These are phyloP conservation scores for Rhodotorula graminis DNA, from an alignment of 768 basidiomycete species.

Conservation along the genomic window DNA sequence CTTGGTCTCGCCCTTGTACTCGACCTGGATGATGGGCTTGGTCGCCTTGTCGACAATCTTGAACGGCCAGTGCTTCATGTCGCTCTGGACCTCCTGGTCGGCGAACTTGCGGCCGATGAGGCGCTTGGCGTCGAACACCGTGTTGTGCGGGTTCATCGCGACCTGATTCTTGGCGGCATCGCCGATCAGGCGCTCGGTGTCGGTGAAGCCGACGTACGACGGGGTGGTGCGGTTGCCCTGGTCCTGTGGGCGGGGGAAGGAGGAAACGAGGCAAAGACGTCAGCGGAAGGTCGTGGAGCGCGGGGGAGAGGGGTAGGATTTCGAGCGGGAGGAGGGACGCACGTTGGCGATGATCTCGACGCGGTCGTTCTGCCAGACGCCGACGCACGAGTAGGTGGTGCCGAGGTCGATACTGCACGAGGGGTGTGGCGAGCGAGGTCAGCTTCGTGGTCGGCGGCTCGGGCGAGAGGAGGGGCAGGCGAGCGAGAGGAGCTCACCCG, in stretches of 20 bases:
- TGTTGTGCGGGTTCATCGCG: conserved; percentile 96
- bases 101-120: conserved; percentile 89
- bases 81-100: conserved; percentile 52
- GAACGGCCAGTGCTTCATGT: conserved; percentile 53
- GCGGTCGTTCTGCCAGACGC: conserved; percentile 51
- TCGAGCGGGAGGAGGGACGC: neutral
- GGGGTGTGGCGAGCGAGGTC: neutral
- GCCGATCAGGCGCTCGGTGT: conserved; percentile 86
- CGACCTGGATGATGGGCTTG: conserved; percentile 56
- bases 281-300: neutral
- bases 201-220: conserved; percentile 54
- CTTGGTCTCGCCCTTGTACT: conserved; percentile 60
- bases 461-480: neutral
- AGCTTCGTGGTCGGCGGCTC: neutral
- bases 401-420: conserved; percentile 40
- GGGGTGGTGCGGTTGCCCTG: conserved; percentile 54
- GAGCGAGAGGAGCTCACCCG: conserved; percentile 16
- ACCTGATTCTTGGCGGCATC: conserved; percentile 99
- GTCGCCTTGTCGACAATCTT: conserved; percentile 50
- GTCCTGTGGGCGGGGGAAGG: conserved; percentile 33
- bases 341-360: conserved; percentile 50
- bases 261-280: neutral
- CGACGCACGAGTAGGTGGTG: conserved; percentile 52
- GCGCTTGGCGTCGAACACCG: conserved; percentile 97
- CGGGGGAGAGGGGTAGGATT: neutral